Percentiles rank a stretch among this genome's conserved stretches.
Evolutionary conservation across 176 grass and related monocot genomes (phyloP).

Genomic region (Hordeum vulgare): DNA sequence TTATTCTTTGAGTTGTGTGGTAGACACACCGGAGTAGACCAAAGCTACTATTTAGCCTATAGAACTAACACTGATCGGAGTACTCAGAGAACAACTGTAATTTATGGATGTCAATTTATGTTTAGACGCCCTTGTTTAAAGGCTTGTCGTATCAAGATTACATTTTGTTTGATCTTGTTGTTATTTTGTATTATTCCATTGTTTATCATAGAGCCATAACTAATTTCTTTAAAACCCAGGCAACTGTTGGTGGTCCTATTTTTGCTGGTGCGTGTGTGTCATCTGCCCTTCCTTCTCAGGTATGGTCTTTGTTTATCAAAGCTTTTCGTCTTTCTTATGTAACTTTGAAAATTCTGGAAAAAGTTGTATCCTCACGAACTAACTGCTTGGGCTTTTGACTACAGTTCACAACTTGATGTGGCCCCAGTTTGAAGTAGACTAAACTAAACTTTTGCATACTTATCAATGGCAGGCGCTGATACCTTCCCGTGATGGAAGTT

Average conservation of each 20-base stretch:
- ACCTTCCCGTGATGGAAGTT: conserved; percentile 57
- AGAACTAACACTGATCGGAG: neutral
- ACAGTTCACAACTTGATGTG: neutral
- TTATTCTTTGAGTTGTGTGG: neutral
- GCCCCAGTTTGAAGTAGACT: neutral
- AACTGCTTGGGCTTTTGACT: neutral
- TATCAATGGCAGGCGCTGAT: conserved; percentile 58
- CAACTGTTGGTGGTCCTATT: conserved; percentile 77
- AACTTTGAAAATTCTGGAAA: neutral
- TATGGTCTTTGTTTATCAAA: conserved; percentile 5
- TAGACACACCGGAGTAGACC: neutral
- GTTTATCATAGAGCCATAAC: neutral
- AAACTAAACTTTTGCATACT: neutral
- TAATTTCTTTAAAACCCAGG: conserved; percentile 35
- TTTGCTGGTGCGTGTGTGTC: conserved; percentile 87
- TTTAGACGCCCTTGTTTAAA: no score
- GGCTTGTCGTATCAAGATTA: neutral
- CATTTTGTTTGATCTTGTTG: neutral
- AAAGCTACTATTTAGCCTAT: neutral
- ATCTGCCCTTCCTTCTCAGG: conserved; percentile 56
- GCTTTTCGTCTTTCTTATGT: neutral
- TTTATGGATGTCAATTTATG: neutral
- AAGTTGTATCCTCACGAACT: neutral
- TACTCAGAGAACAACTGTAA: neutral
- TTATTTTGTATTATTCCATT: conserved; percentile 6